Percentiles rank a stretch among this genome's conserved stretches.
Evolutionary conservation across 1,284 basidiomycete species (phyloP).

Genomic region (Ganoderma meredithae): DNA sequence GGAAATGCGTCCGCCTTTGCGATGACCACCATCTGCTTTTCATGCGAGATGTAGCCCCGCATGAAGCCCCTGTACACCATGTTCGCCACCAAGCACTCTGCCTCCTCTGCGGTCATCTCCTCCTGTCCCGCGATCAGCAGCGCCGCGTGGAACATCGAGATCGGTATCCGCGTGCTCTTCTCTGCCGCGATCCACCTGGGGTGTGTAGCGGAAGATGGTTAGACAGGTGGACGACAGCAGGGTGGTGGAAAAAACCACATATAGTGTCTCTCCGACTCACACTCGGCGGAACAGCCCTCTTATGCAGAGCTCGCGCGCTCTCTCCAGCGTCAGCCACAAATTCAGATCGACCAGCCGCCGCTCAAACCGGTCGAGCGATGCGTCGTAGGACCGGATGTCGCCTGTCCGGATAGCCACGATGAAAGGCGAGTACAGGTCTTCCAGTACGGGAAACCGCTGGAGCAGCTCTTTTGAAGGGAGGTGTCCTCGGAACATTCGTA

Average conservation of each 20-base stretch:
- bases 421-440: conserved; percentile 83
- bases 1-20: conserved; percentile 88
- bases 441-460: conserved; percentile 74
- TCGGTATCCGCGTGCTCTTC: conserved; percentile 78
- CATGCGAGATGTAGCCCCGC: conserved; percentile 96
- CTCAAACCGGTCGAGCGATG: conserved; percentile 74
- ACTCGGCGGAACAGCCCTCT: conserved; percentile 87
- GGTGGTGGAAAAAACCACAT: conserved; percentile 5
- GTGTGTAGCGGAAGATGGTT: conserved; percentile 4
- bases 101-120: conserved; percentile 68
- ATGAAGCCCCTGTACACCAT: conserved; percentile 95
- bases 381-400: conserved; percentile 84
- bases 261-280: conserved; percentile 55
- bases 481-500: conserved; percentile 87
- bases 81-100: conserved; percentile 93
- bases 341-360: conserved; percentile 81
- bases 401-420: conserved; percentile 79
- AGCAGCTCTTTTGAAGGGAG: conserved; percentile 79
- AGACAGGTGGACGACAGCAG: conserved; percentile 7
- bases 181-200: conserved; percentile 80
- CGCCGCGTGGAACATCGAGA: conserved; percentile 79
- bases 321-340: conserved; percentile 87
- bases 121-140: conserved; percentile 69
- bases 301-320: conserved; percentile 87
- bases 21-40: conserved; percentile 91